Base-by-base conservation (phyloP, 345 rosid genomes). In the Euphorbia lathyris region DNA sequence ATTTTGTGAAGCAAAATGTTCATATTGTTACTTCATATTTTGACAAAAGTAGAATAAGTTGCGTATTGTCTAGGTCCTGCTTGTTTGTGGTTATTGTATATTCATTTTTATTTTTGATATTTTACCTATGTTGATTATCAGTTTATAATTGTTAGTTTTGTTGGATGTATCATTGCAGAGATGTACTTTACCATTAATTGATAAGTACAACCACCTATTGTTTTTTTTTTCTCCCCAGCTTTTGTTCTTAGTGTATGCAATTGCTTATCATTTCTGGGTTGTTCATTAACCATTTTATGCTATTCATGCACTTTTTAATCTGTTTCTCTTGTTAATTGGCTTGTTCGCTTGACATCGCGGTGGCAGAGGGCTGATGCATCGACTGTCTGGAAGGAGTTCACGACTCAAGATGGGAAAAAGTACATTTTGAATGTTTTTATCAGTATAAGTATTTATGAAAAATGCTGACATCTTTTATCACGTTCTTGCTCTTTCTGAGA, bases 331-430 rank as follows among this genome's bases (percentile, higher is more conserved):
- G 22, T 38, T 36, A 50, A 56, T 56, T 36, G 43, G 61, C 42
- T 74, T 60, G 27, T 48, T 40, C 3, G 9, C 16, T 63, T 67
- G 51, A 55, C 27, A 48, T 26, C 61, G 51, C 30, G 75, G 27
- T 26, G 17, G 75, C 91, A 95, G 99, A 88, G 94, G 78, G 99
- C 97, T 20, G 99, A 95, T 74, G 97, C 98, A 36, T 95, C 99
- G 38, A 95, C 99, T n/a, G 96, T 86, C 71, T 95, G 99, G 99
- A 95, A 92, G 87, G 99, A 95, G 77, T 95, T 92, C 75, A 86
- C 94, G 16, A 92, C 96, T 52, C 76, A 85, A 40, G 99, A 92
- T 77, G 99, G 98, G 70, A 90, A 81, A 69, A 95, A 79, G 99
- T 95, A 74, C 8, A 90, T 82, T 45, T 59, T 22, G 16, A 25